Conservation (phyloP, 768 basidiomycete species). For the Pulveroboletus ravenelii region DNA sequence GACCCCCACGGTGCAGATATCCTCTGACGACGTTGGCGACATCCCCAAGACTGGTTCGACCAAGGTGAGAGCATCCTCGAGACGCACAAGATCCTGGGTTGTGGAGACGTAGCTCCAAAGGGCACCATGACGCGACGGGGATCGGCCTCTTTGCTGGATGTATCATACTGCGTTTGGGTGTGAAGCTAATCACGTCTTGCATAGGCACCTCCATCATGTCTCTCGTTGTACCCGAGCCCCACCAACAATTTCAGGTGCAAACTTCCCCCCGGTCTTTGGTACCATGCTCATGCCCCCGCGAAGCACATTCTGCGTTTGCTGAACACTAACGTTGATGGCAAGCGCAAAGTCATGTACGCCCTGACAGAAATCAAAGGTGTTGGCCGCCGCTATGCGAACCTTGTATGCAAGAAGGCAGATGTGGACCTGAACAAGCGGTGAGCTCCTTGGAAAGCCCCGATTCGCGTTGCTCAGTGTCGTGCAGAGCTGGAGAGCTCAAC, state of each 20-base stretch:
- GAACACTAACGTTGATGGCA: conserved; percentile 99
- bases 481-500: conserved; percentile 97
- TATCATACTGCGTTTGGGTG: conserved; percentile 2
- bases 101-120: neutral
- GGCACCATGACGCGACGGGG: neutral
- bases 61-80: conserved; percentile 24
- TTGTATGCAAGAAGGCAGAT: conserved; percentile 99
- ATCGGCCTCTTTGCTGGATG: conserved; percentile 20
- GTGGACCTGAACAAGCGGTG: conserved; percentile 98
- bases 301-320: conserved; percentile 99
- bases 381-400: conserved; percentile 95
- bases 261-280: neutral
- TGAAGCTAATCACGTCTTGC: conserved; percentile 12
- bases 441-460: conserved; percentile 23
- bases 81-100: neutral
- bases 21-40: conserved; percentile 13
- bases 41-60: conserved; percentile 15
- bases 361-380: conserved; percentile 99
- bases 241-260: conserved; percentile 90
- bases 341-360: conserved; percentile 99
- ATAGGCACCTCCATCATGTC: conserved; percentile 58
- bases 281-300: conserved; percentile 6
- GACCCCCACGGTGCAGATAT: neutral
- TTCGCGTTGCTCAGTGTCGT: conserved; percentile 3
- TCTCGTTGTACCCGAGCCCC: conserved; percentile 92